These are phyloP conservation scores for Colletotrichum sp. DNA, from an alignment of 2,329 filamentous ascomycete species.

Conservation along the genomic window DNA sequence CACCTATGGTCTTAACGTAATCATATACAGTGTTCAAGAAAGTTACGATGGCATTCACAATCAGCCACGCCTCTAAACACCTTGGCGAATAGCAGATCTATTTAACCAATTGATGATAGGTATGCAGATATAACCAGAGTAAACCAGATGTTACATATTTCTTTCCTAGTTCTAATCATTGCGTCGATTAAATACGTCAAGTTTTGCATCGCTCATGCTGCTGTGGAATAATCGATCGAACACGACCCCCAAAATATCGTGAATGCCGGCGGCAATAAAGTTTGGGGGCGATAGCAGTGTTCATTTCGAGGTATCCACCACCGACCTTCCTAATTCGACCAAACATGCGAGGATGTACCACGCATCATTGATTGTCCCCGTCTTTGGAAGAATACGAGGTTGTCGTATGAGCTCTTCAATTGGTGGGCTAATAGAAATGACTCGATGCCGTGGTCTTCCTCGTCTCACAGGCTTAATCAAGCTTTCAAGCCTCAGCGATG, in stretches of 20 bases:
- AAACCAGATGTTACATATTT: background rate
- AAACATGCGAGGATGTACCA: background rate
- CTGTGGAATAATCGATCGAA: background rate
- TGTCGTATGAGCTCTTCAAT: background rate
- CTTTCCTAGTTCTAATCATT: background rate
- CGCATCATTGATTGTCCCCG: background rate
- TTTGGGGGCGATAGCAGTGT: background rate
- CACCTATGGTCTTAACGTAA: background rate
- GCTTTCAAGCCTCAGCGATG: background rate
- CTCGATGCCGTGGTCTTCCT: background rate
- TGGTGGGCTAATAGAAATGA: background rate
- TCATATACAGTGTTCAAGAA: background rate
- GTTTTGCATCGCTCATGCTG: background rate
- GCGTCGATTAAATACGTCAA: background rate
- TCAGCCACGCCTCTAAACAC: background rate
- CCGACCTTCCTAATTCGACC: conserved; percentile 2
- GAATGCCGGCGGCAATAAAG: background rate
- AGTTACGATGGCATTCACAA: background rate
- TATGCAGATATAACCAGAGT: background rate
- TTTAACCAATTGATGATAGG: background rate
- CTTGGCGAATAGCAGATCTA: background rate
- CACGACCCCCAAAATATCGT: background rate
- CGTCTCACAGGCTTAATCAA: background rate
- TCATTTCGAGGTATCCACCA: background rate
- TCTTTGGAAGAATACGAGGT: background rate